These are phyloP conservation scores for Actinomortierella ambigua DNA, from an alignment of 371 early-diverging fungal species.

Conservation along the genomic window DNA sequence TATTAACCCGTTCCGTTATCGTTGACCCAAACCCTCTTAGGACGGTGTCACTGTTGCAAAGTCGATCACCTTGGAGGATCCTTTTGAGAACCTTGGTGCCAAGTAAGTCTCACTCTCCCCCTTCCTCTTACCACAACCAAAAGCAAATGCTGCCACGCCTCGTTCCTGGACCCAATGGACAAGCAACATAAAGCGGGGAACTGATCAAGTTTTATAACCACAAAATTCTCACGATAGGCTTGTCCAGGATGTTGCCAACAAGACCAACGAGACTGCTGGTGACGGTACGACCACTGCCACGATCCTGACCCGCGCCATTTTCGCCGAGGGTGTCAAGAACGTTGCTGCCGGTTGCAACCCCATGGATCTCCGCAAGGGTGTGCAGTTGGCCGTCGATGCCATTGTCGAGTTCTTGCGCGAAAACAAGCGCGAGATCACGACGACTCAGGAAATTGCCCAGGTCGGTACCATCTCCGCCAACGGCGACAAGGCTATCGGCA, in stretches of 20 bases:
- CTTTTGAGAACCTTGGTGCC: conserved; percentile 98
- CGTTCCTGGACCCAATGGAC: background rate
- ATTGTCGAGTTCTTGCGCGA: conserved; percentile 87
- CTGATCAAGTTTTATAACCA: conserved; percentile 2
- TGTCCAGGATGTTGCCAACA: conserved; percentile 98
- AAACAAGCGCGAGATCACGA: conserved; percentile 90
- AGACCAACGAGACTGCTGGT: conserved; percentile 98
- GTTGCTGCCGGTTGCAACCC: conserved; percentile 99
- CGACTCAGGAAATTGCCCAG: conserved; percentile 94
- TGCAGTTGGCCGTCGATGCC: conserved; percentile 90
- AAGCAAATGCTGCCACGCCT: no score
- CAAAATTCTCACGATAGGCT: conserved; percentile 56
- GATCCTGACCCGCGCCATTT: conserved; percentile 97
- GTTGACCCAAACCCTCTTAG: conserved; percentile 20
- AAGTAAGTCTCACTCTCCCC: conserved; percentile 49
- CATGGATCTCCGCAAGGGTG: conserved; percentile 96
- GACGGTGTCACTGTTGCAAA: conserved; percentile 99
- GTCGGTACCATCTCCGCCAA: conserved; percentile 98
- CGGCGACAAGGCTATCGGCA: conserved; percentile 95
- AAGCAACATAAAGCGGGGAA: background rate
- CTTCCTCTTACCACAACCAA: no score
- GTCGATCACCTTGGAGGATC: conserved; percentile 93
- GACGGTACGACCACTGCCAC: conserved; percentile 99
- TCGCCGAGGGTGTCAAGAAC: conserved; percentile 97
- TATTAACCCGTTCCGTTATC: background rate